A percentile compares a stretch with the other conserved stretches of the same genome.
Conservation (phyloP, 495 filamentous ascomycete genomes). For the Neurospora discreta region DNA sequence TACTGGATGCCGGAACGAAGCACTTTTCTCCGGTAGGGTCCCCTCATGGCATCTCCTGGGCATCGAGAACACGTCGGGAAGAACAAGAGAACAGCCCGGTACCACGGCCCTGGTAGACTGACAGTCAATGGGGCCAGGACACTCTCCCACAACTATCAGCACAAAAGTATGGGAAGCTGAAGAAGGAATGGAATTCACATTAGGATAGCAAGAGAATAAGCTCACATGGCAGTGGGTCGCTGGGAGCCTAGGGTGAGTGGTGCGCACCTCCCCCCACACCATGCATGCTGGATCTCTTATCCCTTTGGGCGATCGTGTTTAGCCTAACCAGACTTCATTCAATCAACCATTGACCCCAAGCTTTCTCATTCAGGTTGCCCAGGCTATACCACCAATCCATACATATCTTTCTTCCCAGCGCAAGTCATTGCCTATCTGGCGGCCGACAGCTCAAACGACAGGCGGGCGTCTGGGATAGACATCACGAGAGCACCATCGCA, state of each 20-base stretch:
- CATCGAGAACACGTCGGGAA: neutral
- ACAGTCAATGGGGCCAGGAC: neutral
- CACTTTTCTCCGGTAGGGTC: fast-evolving
- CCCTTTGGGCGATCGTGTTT: neutral
- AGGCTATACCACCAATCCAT: neutral
- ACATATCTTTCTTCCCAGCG: neutral
- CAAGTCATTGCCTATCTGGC: neutral
- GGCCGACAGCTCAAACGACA: neutral
- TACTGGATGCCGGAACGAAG: neutral
- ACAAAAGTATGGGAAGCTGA: neutral
- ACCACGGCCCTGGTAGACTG: neutral
- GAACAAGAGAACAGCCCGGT: neutral
- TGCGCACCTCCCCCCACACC: neutral
- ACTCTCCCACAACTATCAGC: neutral
- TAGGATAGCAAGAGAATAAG: neutral
- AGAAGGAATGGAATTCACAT: no score
- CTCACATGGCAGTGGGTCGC: neutral
- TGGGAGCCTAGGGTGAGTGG: neutral
- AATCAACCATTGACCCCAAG: neutral
- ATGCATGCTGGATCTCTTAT: neutral
- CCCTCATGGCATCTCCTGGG: neutral
- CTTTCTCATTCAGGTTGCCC: neutral
- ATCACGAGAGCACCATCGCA: neutral
- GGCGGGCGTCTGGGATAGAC: neutral
- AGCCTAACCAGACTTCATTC: neutral